These are phyloP conservation scores for Cladophialophora exuberans DNA, from an alignment of 2,329 filamentous ascomycete genomes.

Conservation along the genomic window DNA sequence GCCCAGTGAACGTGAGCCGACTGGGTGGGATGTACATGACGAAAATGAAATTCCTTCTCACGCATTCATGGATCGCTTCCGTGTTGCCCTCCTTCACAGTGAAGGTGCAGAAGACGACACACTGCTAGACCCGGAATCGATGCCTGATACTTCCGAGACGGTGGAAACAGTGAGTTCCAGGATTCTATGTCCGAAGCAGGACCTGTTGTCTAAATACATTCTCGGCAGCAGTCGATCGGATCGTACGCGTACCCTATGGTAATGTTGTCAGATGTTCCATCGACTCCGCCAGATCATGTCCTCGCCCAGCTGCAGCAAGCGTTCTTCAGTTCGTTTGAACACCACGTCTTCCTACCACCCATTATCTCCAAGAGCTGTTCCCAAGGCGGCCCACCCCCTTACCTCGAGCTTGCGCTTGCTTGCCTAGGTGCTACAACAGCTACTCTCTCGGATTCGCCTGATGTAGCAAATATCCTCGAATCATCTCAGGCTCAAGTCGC, in stretches of 20 bases:
- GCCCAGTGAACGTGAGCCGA: constrained; percentile 18
- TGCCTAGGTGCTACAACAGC: constrained; percentile 10
- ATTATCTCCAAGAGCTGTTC: background rate
- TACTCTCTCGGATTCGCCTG: too few relatives aligned
- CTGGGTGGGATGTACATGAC: constrained; percentile 20
- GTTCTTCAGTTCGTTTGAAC: constrained; percentile 12
- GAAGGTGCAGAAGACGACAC: constrained; percentile 14
- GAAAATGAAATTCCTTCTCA: constrained; percentile 9
- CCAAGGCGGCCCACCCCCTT: constrained; percentile 6
- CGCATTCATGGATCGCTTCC: constrained; percentile 10
- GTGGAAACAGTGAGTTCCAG: background rate
- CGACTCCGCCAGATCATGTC: background rate
- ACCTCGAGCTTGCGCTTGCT: constrained; percentile 15
- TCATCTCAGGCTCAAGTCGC: too few relatives aligned
- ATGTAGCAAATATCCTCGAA: too few relatives aligned
- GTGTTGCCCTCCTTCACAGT: constrained; percentile 9
- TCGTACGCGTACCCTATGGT: constrained; percentile 22
- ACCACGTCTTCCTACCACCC: constrained; percentile 12
- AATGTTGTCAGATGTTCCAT: constrained; percentile 15
- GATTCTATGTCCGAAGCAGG: too few relatives aligned
- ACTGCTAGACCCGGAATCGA: constrained; percentile 11
- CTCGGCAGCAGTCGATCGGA: constrained; percentile 3
- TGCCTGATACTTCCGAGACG: constrained; percentile 11
- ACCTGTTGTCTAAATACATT: background rate
- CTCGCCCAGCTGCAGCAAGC: constrained; percentile 7